phyloP scores from a whole-genome alignment of 2,329 filamentous ascomycete genomes.

The Alternaria conjuncta region DNA sequence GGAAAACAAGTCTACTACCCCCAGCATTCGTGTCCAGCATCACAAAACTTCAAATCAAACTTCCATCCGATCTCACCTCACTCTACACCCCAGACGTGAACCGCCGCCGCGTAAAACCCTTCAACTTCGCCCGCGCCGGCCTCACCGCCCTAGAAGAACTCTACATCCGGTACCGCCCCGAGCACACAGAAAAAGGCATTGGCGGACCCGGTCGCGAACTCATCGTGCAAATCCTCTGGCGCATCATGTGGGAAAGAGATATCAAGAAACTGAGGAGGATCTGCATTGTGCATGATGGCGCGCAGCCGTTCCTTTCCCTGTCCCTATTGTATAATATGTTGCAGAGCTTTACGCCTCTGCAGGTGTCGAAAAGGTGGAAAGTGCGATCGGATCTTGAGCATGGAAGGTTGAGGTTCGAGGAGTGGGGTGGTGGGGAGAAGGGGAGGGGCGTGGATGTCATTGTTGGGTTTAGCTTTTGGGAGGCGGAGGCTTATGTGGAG shows the following conservation, averaged over 20 bases:
- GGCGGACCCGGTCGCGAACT: constrained; percentile 3
- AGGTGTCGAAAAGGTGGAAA: constrained; percentile 8
- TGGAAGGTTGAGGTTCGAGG: constrained; percentile 14
- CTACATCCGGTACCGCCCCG: constrained; percentile 15
- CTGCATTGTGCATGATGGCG: constrained; percentile 21
- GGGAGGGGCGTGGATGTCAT: constrained; percentile 1
- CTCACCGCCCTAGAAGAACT: constrained; percentile 21
- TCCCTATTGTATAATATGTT: constrained; percentile 5
- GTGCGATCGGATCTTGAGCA: constrained; percentile 10
- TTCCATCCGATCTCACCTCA: background rate
- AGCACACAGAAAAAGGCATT: background rate
- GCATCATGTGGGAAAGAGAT: constrained; percentile 15
- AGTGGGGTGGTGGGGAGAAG: background rate
- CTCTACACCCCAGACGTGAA: constrained; percentile 4
- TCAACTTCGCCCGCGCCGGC: constrained; percentile 17
- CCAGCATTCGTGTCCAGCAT: background rate
- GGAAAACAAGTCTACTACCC: constrained; percentile 1
- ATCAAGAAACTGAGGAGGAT: constrained; percentile 18
- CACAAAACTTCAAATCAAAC: constrained; percentile 16
- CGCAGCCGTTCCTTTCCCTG: constrained; percentile 7
- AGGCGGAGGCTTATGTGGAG: constrained; percentile 7
- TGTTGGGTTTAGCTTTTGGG: constrained; percentile 15
- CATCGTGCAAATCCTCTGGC: constrained; percentile 19
- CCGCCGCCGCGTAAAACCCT: constrained; percentile 8
- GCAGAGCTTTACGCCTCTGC: constrained; percentile 2